Evolutionary conservation across 2,329 filamentous ascomycete species (phyloP).

Genomic region (Aureobasidium namibiae): DNA sequence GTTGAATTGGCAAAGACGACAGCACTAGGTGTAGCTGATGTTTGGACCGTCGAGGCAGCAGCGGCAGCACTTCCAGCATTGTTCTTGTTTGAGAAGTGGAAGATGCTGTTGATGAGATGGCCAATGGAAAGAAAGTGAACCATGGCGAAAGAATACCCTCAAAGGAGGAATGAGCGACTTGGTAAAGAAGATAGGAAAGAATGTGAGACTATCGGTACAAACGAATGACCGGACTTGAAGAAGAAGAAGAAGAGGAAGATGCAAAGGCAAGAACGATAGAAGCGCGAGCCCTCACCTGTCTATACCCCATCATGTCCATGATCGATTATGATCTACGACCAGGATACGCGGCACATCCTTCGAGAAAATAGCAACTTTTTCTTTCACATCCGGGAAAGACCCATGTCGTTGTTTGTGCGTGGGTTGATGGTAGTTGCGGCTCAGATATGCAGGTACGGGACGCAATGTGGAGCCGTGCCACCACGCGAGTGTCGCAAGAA

Average conservation of each 20-base stretch:
- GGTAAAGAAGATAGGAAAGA: background rate
- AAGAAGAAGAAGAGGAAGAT: background rate
- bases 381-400: background rate
- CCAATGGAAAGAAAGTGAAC: background rate
- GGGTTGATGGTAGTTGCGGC: background rate
- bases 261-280: background rate
- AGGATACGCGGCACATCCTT: background rate
- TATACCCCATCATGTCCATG: background rate
- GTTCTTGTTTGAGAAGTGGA: background rate
- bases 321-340: background rate
- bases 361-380: background rate
- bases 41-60: background rate
- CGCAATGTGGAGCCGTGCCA: background rate
- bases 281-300: background rate
- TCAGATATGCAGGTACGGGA: conserved; percentile 4
- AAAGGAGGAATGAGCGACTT: background rate
- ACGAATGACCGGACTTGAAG: background rate
- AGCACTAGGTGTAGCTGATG: background rate
- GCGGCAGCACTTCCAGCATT: background rate
- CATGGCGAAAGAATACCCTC: background rate
- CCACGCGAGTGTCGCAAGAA: background rate
- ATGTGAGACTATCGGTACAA: background rate
- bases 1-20: background rate
- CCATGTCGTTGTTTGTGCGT: background rate
- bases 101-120: background rate